Percentiles rank a stretch among this genome's conserved stretches.
phyloP scores from a whole-genome alignment of 129 eudicot species.

The Chrysanthemum lavandulifolium region DNA sequence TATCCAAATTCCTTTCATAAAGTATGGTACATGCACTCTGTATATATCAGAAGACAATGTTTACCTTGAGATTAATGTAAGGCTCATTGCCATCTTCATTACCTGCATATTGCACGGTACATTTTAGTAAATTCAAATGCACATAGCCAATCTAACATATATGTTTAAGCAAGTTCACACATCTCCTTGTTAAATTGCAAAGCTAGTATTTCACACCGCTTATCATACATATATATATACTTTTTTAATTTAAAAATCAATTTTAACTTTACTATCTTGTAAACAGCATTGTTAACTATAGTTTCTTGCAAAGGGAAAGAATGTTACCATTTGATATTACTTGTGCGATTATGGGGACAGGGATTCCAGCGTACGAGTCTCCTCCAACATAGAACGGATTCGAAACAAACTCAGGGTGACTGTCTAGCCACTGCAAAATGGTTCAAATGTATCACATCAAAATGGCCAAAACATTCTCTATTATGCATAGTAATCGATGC shows the following conservation, averaged over 20 bases:
- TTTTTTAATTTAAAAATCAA: no score
- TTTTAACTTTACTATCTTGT: not conserved
- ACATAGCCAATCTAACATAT: no score
- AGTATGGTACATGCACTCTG: no score
- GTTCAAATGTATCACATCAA: no score
- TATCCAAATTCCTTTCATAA: no score
- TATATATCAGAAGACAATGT: not conserved
- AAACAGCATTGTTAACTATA: not conserved
- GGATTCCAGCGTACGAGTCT: slow-evolving; percentile 27
- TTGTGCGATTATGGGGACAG: slow-evolving; percentile 20
- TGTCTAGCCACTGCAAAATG: slow-evolving; percentile 24
- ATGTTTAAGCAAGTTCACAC: no score
- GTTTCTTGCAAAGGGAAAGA: not conserved
- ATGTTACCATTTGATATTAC: slow-evolving; percentile 25
- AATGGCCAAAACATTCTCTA: no score
- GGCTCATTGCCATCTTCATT: slow-evolving; percentile 1
- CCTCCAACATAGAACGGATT: slow-evolving; percentile 30
- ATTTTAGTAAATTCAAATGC: no score
- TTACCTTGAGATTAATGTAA: not conserved
- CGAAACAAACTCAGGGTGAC: slow-evolving; percentile 28
- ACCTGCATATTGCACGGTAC: not conserved
- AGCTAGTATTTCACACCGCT: no score
- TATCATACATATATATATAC: no score
- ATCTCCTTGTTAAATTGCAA: no score
- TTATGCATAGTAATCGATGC: no score